phyloP scores from a whole-genome alignment of 129 eudicot genomes.

The Helianthus tuberosus region DNA sequence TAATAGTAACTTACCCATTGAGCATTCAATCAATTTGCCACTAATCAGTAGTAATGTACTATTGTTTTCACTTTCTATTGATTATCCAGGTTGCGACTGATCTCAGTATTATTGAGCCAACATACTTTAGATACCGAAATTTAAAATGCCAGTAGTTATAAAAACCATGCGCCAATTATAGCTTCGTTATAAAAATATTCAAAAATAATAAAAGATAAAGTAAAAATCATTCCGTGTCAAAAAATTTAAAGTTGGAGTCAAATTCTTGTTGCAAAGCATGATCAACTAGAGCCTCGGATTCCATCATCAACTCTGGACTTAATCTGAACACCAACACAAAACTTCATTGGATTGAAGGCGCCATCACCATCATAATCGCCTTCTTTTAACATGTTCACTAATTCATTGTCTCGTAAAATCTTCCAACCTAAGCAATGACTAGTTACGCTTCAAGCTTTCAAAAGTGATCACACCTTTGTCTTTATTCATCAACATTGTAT shows the following conservation, averaged over 20 bases:
- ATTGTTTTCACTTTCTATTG: too few species aligned
- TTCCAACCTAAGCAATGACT: conserved; percentile 45
- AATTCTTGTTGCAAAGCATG: conserved; percentile 48
- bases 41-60: too few species aligned
- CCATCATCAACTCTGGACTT: conserved; percentile 52
- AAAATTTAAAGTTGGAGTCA: not conserved
- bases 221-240: not conserved
- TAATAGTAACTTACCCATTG: too few species aligned
- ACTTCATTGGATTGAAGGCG: conserved; percentile 50
- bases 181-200: not conserved
- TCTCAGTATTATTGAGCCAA: too few species aligned
- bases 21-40: too few species aligned
- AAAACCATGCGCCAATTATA: not conserved
- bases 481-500: conserved; percentile 51
- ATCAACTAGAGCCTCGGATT: conserved; percentile 50
- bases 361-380: conserved; percentile 67
- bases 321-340: conserved; percentile 63
- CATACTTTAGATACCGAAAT: not conserved
- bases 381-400: conserved; percentile 50
- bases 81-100: too few species aligned
- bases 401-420: conserved; percentile 49
- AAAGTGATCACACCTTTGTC: conserved; percentile 52
- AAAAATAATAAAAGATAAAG: too few species aligned
- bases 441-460: conserved; percentile 59
- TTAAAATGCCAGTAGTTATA: not conserved